A percentile compares a stretch with the other conserved stretches of the same genome.
Conservation (phyloP, 805 yeast genomes). For the Priceomyces fermenticarens region DNA sequence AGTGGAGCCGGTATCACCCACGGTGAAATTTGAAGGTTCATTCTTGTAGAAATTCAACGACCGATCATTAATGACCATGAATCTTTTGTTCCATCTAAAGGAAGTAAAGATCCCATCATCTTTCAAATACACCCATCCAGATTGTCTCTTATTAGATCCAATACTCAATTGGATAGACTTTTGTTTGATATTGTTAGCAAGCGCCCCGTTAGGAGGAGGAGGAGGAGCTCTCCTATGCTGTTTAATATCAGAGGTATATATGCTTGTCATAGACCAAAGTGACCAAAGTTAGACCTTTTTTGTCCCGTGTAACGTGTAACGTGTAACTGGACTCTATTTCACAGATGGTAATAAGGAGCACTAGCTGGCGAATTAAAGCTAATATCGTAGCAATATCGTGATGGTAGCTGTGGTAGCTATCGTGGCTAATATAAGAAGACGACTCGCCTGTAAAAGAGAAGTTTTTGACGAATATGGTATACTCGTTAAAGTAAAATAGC, state of each 20-base stretch:
- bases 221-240: constrained; percentile 45
- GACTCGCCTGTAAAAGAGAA: no score
- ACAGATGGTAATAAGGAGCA: no score
- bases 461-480: no score
- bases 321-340: no score
- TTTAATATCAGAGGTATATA: constrained; percentile 39
- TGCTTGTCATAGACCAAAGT: constrained; percentile 27
- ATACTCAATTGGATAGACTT: constrained; percentile 14
- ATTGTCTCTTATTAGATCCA: constrained; percentile 32
- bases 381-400: no score
- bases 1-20: constrained; percentile 5
- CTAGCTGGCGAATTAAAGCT: no score
- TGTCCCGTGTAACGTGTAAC: no score
- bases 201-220: constrained; percentile 16
- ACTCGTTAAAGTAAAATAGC: no score
- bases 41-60: constrained; percentile 71
- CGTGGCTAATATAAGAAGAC: no score
- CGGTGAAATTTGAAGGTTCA: constrained; percentile 51
- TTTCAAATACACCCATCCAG: constrained; percentile 89
- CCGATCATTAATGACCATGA: constrained; percentile 71
- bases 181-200: neutral
- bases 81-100: constrained; percentile 91
- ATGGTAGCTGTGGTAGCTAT: no score
- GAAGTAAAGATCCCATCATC: constrained; percentile 84
- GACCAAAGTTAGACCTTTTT: no score